Evolutionary conservation across 2,329 filamentous ascomycete genomes (phyloP), one percentile per base, ranked within the genome.

Genomic region (Aspergillus sp.): DNA sequence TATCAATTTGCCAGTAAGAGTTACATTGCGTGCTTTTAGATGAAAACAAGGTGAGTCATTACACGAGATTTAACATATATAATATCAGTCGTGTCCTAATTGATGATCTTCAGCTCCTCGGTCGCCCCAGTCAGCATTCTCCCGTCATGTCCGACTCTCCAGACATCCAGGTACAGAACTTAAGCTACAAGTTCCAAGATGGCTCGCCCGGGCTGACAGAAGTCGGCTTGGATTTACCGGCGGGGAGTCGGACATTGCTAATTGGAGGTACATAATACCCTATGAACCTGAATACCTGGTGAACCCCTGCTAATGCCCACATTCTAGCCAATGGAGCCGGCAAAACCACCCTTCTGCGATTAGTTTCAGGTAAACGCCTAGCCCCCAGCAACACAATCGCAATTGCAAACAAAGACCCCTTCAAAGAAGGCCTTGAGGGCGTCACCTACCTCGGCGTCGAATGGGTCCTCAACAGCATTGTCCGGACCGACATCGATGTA

Each of bases 381-480:
- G 90, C 93, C 1, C 93, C 95, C 0, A 78, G 80, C 53, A 80
- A 84, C 70, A 86, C 87, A 63, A 90, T 99, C 73, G 80, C 79
- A 68, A 88, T 99, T 61, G 89, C 86, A 49, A 91, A 90, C 62
- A 86, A 91, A 49, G 95, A 99, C 76, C 95, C 95, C 8, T 99
- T 99, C 84, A 90, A 91, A 74, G 84, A 92, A 37, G 86, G 88
- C 11, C 86, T 97, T 27, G 90, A 96, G 77, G 95, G 95, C 61
- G 93, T 99, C 33, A 98, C 93, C 21, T 99, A 99, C 76, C 89
- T 99, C 7, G 95, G 95, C 1, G 86, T 97, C 0, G 95, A 99
- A 81, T 99, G 95, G 95, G 95, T 98, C 3, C 84, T 99, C 9
- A 98, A 98, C 80, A 91, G 90, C 49, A 96, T 98, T 68, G 95